Evolutionary conservation across 2,329 filamentous ascomycete species (phyloP), one percentile per base, ranked within the genome.

Genomic region (Penicillium sp.): DNA sequence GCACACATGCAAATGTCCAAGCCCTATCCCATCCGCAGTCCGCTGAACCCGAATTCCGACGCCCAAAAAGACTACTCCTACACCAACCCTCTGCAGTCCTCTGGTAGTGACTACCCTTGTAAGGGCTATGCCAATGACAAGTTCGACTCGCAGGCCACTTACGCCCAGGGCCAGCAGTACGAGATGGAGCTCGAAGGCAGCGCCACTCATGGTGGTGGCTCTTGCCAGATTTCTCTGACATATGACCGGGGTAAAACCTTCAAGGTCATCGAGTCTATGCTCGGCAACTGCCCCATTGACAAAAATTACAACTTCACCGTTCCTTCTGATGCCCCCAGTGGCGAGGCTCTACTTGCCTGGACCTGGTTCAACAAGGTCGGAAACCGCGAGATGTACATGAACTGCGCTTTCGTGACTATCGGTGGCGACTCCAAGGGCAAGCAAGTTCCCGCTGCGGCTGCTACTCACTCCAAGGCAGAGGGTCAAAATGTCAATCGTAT

Each of bases 371-470:
- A 90, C 77, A 76, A 84, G 59, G 72, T 87, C 38, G 88, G 89
- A 24, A 91, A 91, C 74, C 81, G 89, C 44, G 89, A 93, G 70
- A 89, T 88, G 82, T 94, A 94, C 80, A 90, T 90, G 86, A 90
- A 90, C 74, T 94, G 89, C 66, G 88, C 89, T 7, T 78, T 82
- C 47, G 81, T 92, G 62, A 83, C 81, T 56, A 85, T 91, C 33
- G 66, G 72, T 2, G 68, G 68, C 24, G 18, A 26, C 21, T 45
- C 56, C 4, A 49, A 33, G 6, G 42, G 50, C 29, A 45, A 45
- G 15, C 15, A 54, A 31, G 36, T 28, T n/a, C 49, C 47, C 6
- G 47, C 54, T 42, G 38, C 38, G 34, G 46, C 28, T 29, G 31
- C 23, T 42, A 23, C 21, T 24, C 21, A 42, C 12, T 21, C 21